Base-by-base conservation (phyloP, 2,329 filamentous ascomycete genomes). In the Beauveria caledonica region DNA sequence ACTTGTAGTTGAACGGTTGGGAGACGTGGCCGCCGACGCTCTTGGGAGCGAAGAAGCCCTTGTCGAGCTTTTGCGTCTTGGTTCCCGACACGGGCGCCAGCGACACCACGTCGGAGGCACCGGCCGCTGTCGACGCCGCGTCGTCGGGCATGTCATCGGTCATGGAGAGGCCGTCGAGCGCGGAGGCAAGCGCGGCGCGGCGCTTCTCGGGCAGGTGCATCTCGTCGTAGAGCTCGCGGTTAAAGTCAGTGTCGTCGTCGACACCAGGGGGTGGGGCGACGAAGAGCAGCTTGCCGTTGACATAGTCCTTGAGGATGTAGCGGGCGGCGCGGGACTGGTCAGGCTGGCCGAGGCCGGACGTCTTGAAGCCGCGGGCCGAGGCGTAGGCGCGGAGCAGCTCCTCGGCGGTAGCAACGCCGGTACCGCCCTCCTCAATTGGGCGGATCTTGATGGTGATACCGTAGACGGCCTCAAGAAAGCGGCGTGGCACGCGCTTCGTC, bases 271-370 rank as follows among this genome's bases (percentile, higher is more conserved):
- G 94, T 5, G 94, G 92, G 68, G 93, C 87, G 66, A 92, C 94
- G 77, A 88, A 97, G 6, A 97, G 82, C 0, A 99, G 83, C 76
- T 97, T 97, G 64, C 94, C 94, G 71, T 88, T 96, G 66, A 99
- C 94, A 69, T 97, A 99, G 76, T 99, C 94, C 73, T 99, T 99
- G 27, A 99, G 82, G 17, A 99, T 82, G 66, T 90, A 89, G 58
- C 94, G 84, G 5, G 93, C 92, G 7, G 94, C 94, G 67, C 94
- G 84, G 1, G 92, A 95, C 77, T 96, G 92, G 68, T 99, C 94
- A 0, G 94, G 93, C 70, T 94, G 89, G 9, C 94, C 93, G 39
- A 90, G 83, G 68, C 94, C 94, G 58, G 89, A 87, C 5, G 92
- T 97, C 61, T 89, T 87, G 77, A 96, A 99, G 11, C 94, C 94